Evolutionary conservation across 768 basidiomycete species (phyloP).

Genomic region (Fomitopsis pulvina): DNA sequence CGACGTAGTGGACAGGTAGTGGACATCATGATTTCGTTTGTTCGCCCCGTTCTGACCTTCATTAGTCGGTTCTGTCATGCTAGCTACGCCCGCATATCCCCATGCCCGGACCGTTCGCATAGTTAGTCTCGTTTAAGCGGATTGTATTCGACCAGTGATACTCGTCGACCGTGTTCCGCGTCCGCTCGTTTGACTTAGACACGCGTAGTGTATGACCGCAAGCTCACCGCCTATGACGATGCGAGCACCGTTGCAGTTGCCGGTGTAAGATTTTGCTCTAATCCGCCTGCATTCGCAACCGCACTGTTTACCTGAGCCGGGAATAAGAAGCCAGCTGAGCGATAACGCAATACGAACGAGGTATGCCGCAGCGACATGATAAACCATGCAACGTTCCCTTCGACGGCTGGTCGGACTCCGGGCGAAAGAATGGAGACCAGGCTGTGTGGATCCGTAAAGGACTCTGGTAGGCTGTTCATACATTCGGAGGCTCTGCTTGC

Average conservation of each 20-base stretch:
- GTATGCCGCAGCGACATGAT: no score
- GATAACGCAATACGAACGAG: no score
- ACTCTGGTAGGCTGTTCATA: no score
- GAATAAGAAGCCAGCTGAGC: no score
- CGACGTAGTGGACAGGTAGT: neutral
- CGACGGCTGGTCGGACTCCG: no score
- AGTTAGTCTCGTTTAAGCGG: neutral
- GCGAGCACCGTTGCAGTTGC: neutral
- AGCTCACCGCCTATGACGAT: neutral
- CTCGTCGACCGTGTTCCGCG: conserved; percentile 1
- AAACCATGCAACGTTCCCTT: no score
- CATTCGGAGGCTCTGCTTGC: no score
- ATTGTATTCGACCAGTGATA: conserved; percentile 3
- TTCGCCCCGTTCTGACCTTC: neutral
- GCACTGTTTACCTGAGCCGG: no score
- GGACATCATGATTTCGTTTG: neutral
- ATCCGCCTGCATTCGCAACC: no score
- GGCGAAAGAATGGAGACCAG: no score
- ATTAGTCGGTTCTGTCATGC: neutral
- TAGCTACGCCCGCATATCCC: neutral
- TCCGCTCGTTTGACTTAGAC: conserved; percentile 2
- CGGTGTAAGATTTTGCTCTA: no score
- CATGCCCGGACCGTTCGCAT: conserved; percentile 2
- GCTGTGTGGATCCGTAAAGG: no score
- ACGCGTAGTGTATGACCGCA: neutral